These are phyloP conservation scores for Polyporus arcularius DNA, from an alignment of 768 basidiomycete species.

Conservation along the genomic window DNA sequence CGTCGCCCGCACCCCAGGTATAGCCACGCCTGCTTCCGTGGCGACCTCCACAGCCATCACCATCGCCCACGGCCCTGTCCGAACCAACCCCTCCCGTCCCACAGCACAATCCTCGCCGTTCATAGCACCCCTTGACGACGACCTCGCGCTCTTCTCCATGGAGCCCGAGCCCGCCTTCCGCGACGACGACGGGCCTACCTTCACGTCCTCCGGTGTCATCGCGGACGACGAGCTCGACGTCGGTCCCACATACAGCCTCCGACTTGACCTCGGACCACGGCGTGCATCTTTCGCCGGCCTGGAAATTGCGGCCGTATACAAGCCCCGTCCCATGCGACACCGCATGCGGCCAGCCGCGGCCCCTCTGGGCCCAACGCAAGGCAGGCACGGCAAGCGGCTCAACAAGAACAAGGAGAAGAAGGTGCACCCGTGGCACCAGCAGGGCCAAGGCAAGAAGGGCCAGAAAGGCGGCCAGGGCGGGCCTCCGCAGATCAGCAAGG, in stretches of 20 bases:
- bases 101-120: constrained; percentile 26
- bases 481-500: constrained; percentile 20
- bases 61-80: constrained; percentile 16
- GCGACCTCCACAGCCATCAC: constrained; percentile 5
- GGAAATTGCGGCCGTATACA: constrained; percentile 72
- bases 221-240: constrained; percentile 12
- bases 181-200: constrained; percentile 32
- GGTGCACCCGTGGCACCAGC: constrained; percentile 24
- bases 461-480: not conserved
- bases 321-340: constrained; percentile 66
- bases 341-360: constrained; percentile 32
- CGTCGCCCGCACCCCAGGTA: constrained; percentile 12
- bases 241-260: too few species aligned
- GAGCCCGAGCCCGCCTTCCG: constrained; percentile 39
- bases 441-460: not conserved
- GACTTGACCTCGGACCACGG: not conserved
- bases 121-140: constrained; percentile 28
- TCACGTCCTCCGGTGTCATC: constrained; percentile 3
- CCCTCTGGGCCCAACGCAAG: constrained; percentile 6
- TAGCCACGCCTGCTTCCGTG: not conserved
- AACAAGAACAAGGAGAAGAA: constrained; percentile 27
- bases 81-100: constrained; percentile 30
- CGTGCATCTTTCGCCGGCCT: constrained; percentile 50
- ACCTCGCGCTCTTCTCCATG: constrained; percentile 48
- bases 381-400: constrained; percentile 29